Base-by-base conservation (phyloP, 2,329 filamentous ascomycete species). In the Proliferodiscus dingleyae region DNA sequence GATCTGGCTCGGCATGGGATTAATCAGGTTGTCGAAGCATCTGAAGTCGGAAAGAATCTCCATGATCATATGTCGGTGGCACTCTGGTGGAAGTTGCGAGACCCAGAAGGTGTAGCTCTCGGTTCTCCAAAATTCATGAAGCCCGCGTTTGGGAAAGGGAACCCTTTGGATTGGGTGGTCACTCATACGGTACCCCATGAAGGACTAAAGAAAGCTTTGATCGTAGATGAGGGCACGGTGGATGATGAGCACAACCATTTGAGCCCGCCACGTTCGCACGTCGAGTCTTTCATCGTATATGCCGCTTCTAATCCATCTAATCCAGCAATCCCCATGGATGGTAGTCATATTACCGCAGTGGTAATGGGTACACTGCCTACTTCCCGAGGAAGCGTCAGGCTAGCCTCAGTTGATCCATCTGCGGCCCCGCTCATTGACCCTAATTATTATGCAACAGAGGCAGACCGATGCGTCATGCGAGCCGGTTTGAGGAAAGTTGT, bases 371-470 rank as follows among this genome's bases (percentile, higher is more conserved):
- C 36, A n/a, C 34, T 47, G 9, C 47, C 47, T 13, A 50, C 47
- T 11, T 46, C 43, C 4, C 19, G 34, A 18, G 84, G 84, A 11
- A 73, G 71, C 2, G 81, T 89, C 6, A 73, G 64, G 3, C 73
- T 88, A 8, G 69, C 68, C 16, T 81, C 77, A 0, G 65, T 74
- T 0, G 75, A 87, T 58, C 82, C 83, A 0, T 74, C 76, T 1
- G 81, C 85, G 44, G 66, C 71, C 5, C 83, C 84, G 0, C 62
- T 74, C 5, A 83, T 87, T 54, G 66, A 68, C 39, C 83, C 80
- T 66, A 76, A 79, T 63, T 81, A 74, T 63, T 81, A 75, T 65
- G 36, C 40, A 19, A 47, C 44, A 15, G 47, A 50, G 18, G 32
- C 37, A 11, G 47, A 50, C 13, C 39, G 21, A 3, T 33, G 13